Conservation (phyloP, 306 rosid genomes). For the Vachellia pachyceras region DNA sequence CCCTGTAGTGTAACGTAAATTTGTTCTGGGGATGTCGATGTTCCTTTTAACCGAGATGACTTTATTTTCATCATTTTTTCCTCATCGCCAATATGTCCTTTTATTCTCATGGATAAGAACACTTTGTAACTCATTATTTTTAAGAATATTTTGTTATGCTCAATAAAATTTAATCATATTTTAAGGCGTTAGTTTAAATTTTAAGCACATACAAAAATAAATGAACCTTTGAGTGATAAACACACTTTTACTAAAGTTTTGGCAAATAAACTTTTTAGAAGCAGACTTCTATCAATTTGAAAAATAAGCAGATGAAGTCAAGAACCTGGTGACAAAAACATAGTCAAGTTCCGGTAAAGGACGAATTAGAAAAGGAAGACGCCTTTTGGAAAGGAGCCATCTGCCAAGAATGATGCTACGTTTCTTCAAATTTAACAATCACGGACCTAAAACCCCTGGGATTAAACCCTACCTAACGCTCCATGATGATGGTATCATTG, state of each 20-base stretch:
- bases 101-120: no score
- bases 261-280: no score
- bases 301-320: neutral
- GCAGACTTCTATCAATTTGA: no score
- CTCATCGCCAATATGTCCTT: no score
- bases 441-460: neutral
- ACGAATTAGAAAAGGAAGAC: neutral
- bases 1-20: neutral
- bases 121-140: no score
- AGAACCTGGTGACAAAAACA: neutral
- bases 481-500: neutral
- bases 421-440: neutral
- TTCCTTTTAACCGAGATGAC: neutral
- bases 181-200: no score
- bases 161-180: no score
- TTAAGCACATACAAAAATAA: no score
- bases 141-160: neutral
- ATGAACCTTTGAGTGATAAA: no score
- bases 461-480: no score
- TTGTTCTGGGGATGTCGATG: neutral
- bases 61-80: neutral
- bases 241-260: no score
- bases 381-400: no score
- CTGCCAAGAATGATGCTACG: neutral
- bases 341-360: neutral